A percentile compares a stretch with the other conserved stretches of the same genome.
Conservation (phyloP, 257 asterid species). For the Penstemon newberryi region DNA sequence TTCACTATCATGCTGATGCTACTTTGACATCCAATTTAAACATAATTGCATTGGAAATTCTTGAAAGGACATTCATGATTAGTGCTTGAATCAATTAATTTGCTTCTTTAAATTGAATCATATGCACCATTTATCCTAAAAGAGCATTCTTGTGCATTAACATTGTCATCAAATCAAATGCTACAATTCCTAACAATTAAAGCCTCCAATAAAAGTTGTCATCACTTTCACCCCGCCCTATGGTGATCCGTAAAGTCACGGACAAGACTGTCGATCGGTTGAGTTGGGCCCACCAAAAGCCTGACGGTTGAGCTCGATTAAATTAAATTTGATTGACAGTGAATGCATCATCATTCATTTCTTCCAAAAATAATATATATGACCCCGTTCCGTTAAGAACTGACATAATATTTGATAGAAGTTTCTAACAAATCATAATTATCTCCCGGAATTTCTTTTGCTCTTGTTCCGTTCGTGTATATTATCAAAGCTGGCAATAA, state of each 20-base stretch:
- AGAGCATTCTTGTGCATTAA: slow-evolving; percentile 17
- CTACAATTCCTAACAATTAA: slow-evolving; percentile 29
- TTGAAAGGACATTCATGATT: no score
- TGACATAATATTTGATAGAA: slow-evolving; percentile 44
- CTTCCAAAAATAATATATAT: background rate
- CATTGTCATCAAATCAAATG: slow-evolving; percentile 20
- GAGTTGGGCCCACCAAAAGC: no score
- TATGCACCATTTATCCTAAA: slow-evolving; percentile 21
- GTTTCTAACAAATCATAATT: slow-evolving; percentile 46
- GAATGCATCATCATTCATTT: slow-evolving; percentile 12
- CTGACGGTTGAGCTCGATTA: no score
- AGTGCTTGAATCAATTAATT: slow-evolving; percentile 3
- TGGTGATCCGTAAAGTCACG: slow-evolving; percentile 1
- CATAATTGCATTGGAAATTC: background rate
- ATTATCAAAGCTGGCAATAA: slow-evolving; percentile 50
- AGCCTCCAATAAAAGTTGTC: background rate
- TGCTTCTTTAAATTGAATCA: background rate
- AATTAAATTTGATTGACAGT: no score
- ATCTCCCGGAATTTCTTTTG: slow-evolving; percentile 42
- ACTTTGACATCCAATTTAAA: no score
- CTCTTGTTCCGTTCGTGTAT: slow-evolving; percentile 52
- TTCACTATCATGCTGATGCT: no score
- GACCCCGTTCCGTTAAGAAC: slow-evolving; percentile 22
- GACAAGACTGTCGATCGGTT: no score
- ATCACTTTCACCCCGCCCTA: slow-evolving; percentile 1